Base-by-base conservation (phyloP, 1,284 basidiomycete species). In the Ceratobasidium sp. region DNA sequence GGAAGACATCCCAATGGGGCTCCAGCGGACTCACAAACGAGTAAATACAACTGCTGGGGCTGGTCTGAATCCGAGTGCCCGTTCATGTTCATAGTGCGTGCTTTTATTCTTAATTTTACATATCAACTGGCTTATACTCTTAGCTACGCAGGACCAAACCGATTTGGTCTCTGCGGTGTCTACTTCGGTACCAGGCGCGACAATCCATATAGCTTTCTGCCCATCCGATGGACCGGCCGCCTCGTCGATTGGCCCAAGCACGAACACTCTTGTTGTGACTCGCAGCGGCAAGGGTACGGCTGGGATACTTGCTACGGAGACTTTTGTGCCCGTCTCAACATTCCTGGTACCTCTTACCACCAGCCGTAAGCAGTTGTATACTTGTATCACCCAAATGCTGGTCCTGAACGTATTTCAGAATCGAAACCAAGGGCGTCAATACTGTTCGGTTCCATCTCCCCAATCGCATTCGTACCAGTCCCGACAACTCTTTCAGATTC, bases 21-120 rank as follows among this genome's bases (percentile, higher is more conserved):
- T 23, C 50, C n/a, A 4, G 64, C 64, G 5, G 45, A 55, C 39
- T 23, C 32, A 14, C 3, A 48, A 10, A 36, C 28, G 12, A 26
- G 39, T 28, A 43, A 39, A n/a, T 67, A 53, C 50, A 48, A 55
- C 26, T 67, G 64, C 30, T 67, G 64, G 64, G 64, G 64, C 12
- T 67, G 64, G 64, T 21, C 21, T 6, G 12, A 43, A 21, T 2
- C n/a, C 9, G 50, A 67, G 12, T 67, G 64, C 43, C 50, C 50
- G 1, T 41, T 53, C 39, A 18, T 48, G 50, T 18, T 6, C 34
- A 55, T 18, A 23, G 64, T 67, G 23, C 21, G 50, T n/a, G n/a
- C n/a, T 55, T 9, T 43, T 21, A 14, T 6, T 6, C 10, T n/a
- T n/a, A 28, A 30, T 12, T 30, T n/a, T 32, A 26, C 18, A 16